Conservation (phyloP, 176 grass and related monocot genomes). For the Oryza glaberrima region DNA sequence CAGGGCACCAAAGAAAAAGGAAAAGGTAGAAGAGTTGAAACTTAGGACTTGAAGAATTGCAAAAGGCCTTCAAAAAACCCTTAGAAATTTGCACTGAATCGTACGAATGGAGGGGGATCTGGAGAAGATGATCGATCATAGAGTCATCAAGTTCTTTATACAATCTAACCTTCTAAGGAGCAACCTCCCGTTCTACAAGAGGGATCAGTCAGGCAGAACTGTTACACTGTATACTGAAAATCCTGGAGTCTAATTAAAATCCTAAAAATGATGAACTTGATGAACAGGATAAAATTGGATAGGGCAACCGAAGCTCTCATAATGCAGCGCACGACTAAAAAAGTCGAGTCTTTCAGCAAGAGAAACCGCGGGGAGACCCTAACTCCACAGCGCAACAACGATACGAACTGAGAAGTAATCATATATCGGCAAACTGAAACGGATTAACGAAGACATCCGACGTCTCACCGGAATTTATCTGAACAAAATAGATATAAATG, state of each 20-base stretch:
- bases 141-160: background rate
- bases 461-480: background rate
- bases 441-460: background rate
- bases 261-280: background rate
- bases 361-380: background rate
- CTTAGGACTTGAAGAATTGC: background rate
- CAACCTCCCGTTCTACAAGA: background rate
- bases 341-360: background rate
- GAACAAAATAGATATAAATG: background rate
- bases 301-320: background rate
- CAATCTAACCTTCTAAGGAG: background rate
- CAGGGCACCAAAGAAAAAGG: background rate
- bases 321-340: background rate
- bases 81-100: background rate
- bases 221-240: background rate
- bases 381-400: background rate
- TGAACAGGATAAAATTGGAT: background rate
- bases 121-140: background rate
- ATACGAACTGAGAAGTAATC: background rate
- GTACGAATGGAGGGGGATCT: background rate
- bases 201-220: background rate
- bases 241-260: background rate
- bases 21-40: background rate
- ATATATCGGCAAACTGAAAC: background rate
- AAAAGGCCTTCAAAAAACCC: background rate